Percentiles rank a stretch among this genome's conserved stretches.
phyloP scores from a whole-genome alignment of 768 basidiomycete genomes.

The Mycena latifolia region DNA sequence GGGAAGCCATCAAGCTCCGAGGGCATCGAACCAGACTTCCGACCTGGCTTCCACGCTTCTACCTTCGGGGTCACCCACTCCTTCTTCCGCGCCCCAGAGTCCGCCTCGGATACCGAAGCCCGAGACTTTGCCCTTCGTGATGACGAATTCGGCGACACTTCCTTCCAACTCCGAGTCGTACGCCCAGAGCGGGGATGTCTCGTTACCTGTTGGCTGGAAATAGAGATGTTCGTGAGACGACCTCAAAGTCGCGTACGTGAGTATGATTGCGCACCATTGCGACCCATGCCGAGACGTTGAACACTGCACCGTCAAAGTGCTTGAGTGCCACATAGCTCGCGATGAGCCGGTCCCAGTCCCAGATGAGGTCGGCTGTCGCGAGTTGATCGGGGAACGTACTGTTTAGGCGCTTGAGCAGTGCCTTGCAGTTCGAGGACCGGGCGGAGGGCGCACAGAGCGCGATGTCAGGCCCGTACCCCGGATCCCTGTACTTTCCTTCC shows the following conservation, averaged over 20 bases:
- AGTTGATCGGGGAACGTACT: background rate
- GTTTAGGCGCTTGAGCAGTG: background rate
- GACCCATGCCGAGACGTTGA: conserved; percentile 3
- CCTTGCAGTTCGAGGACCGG: background rate
- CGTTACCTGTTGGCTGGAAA: conserved; percentile 5
- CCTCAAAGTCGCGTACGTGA: too few species aligned
- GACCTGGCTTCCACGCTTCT: background rate
- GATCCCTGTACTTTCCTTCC: background rate
- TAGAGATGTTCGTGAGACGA: background rate
- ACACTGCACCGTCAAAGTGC: background rate
- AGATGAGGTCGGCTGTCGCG: background rate
- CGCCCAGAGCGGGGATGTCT: background rate
- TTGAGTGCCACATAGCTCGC: background rate
- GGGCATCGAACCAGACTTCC: background rate
- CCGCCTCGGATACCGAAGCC: conserved; percentile 7
- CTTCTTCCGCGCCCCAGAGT: background rate
- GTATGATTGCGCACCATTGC: background rate
- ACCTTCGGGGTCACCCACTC: background rate
- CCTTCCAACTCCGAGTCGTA: too few species aligned
- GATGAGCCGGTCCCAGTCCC: background rate
- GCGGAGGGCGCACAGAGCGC: background rate
- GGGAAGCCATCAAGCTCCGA: background rate
- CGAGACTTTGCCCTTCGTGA: too few species aligned
- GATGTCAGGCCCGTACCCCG: background rate
- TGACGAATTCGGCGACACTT: too few species aligned